phyloP scores from a whole-genome alignment of 257 asterid species.

The Parsonsia alboflavescens region DNA sequence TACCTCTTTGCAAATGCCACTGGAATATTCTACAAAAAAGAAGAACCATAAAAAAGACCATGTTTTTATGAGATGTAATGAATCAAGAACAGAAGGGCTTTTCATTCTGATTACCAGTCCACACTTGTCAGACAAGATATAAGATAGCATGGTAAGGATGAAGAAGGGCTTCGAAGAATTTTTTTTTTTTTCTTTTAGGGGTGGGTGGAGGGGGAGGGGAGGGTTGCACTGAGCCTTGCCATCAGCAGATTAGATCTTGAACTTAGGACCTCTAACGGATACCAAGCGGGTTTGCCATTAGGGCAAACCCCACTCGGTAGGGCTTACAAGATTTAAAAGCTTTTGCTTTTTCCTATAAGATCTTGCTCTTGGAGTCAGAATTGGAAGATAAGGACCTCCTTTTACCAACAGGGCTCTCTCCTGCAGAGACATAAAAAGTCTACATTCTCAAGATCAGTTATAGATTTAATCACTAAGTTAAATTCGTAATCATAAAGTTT shows the following conservation, averaged over 20 bases:
- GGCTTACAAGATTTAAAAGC: slow-evolving; percentile 8
- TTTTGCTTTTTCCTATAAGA: slow-evolving; percentile 13
- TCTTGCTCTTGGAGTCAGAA: too few relatives aligned
- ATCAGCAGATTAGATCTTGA: too few relatives aligned
- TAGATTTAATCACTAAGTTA: too few relatives aligned
- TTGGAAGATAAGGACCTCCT: not conserved
- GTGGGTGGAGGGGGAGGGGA: too few relatives aligned
- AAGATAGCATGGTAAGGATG: slow-evolving; percentile 21
- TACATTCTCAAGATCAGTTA: too few relatives aligned
- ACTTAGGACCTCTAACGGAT: too few relatives aligned
- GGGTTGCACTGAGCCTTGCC: too few relatives aligned
- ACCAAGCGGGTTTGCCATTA: too few relatives aligned
- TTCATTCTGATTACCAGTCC: not conserved
- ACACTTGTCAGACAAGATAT: not conserved
- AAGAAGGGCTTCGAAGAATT: slow-evolving; percentile 6
- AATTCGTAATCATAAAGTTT: too few relatives aligned
- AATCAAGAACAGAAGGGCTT: not conserved
- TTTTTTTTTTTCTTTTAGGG: too few relatives aligned
- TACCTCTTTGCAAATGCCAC: not conserved
- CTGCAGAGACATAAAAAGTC: not conserved
- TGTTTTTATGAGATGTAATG: not conserved
- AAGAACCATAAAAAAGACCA: not conserved
- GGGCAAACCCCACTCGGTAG: too few relatives aligned
- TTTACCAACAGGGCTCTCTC: not conserved
- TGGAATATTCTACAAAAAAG: slow-evolving; percentile 8